Conservation (phyloP, 2,329 filamentous ascomycete species). For the Parafenestella ontariensis region DNA sequence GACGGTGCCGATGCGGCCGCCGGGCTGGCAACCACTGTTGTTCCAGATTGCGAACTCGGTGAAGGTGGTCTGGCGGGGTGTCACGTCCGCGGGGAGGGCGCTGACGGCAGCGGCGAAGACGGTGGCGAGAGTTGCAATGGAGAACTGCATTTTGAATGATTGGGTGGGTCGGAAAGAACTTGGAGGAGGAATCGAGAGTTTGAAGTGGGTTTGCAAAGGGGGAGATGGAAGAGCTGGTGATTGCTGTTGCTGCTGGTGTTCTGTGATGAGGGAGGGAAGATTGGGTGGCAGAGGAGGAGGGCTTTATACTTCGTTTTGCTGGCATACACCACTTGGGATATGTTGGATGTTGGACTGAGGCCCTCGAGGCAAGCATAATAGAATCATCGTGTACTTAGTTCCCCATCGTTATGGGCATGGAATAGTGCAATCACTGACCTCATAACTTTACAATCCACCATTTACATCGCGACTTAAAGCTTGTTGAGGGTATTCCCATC, state of each 20-base stretch:
- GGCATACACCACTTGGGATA: background rate
- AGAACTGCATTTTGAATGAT: conserved; percentile 42
- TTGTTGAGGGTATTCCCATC: background rate
- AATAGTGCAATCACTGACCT: background rate
- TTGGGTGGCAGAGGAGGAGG: background rate
- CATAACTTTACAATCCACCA: background rate
- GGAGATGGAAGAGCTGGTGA: background rate
- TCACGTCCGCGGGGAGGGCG: background rate
- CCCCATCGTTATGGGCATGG: background rate
- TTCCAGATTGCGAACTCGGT: conserved; percentile 1
- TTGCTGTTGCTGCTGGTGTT: background rate
- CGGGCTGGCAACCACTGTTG: background rate
- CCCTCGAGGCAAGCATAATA: background rate
- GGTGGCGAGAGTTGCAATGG: conserved; percentile 32
- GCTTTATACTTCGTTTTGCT: background rate
- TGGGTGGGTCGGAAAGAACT: conserved; percentile 9
- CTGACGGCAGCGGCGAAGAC: conserved; percentile 12
- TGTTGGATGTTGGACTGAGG: background rate
- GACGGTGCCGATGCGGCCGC: background rate
- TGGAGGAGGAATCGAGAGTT: background rate
- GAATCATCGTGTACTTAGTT: background rate
- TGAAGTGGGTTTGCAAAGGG: background rate
- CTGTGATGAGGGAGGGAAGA: background rate
- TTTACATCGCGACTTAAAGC: background rate
- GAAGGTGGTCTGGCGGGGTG: conserved; percentile 5